A percentile compares a stretch with the other conserved stretches of the same genome.
phyloP scores from a whole-genome alignment of 164 flowering plant genomes.

The Annona cherimola region DNA sequence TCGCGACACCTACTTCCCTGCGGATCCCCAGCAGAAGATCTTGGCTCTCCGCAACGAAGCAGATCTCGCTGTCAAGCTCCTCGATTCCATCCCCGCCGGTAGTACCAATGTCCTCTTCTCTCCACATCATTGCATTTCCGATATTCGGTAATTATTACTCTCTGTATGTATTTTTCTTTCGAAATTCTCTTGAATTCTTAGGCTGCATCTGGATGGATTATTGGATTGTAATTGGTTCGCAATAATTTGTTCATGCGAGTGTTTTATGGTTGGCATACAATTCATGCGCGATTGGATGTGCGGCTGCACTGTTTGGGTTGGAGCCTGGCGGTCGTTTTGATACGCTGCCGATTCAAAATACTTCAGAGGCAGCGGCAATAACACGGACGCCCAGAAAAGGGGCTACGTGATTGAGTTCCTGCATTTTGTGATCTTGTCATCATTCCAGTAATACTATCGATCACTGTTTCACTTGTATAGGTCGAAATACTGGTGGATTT shows the following conservation, averaged over 20 bases:
- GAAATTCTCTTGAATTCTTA: neutral
- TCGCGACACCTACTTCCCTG: slow-evolving; percentile 63
- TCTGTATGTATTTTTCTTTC: neutral
- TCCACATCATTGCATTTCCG: neutral
- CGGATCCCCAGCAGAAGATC: slow-evolving; percentile 47
- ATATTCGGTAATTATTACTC: neutral
- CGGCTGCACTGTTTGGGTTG: too few relatives aligned
- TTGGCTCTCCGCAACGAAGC: slow-evolving; percentile 38
- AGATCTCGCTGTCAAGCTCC: slow-evolving; percentile 50
- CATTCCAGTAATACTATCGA: too few relatives aligned
- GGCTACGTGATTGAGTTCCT: too few relatives aligned
- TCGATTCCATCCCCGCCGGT: slow-evolving; percentile 75
- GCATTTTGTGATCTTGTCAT: too few relatives aligned
- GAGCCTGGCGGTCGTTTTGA: too few relatives aligned
- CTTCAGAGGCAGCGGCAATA: too few relatives aligned
- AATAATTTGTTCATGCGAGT: neutral
- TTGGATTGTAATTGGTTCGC: neutral
- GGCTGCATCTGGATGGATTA: neutral
- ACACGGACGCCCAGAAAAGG: too few relatives aligned
- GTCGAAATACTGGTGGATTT: too few relatives aligned
- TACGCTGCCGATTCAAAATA: too few relatives aligned
- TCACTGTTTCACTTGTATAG: too few relatives aligned
- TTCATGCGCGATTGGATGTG: too few relatives aligned
- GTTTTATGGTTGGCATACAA: too few relatives aligned
- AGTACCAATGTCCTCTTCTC: neutral